These are phyloP conservation scores for Ophiostoma perfectum DNA, from an alignment of 2,329 filamentous ascomycete genomes.

Conservation along the genomic window DNA sequence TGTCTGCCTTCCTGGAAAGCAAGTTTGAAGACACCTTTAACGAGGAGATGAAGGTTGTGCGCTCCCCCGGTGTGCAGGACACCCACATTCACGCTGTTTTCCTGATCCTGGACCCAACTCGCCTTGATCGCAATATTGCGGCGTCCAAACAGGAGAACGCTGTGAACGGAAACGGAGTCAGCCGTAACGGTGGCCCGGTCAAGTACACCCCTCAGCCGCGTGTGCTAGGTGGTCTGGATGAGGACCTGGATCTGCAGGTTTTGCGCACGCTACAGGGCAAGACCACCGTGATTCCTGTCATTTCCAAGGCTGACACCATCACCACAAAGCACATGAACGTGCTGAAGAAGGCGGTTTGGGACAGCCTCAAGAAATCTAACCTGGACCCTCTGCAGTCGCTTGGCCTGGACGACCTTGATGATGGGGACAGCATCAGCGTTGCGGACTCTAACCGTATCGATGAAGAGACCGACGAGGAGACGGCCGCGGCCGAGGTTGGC, in stretches of 20 bases:
- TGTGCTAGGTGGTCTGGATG: constrained; percentile 66
- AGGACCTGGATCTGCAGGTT: constrained; percentile 85
- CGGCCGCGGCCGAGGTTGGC: constrained; percentile 23
- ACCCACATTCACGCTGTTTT: constrained; percentile 97
- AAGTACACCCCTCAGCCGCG: constrained; percentile 42
- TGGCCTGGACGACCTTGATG: constrained; percentile 70
- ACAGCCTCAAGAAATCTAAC: constrained; percentile 76
- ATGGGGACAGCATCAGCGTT: constrained; percentile 36
- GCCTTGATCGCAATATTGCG: constrained; percentile 76
- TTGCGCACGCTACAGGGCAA: constrained; percentile 83
- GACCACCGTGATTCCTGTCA: constrained; percentile 90
- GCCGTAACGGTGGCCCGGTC: constrained; percentile 43
- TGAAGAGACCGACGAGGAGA: constrained; percentile 48
- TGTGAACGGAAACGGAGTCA: constrained; percentile 37
- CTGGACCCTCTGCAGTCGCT: constrained; percentile 85
- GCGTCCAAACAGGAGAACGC: constrained; percentile 48
- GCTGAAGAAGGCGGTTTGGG: constrained; percentile 85
- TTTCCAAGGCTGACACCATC: constrained; percentile 94
- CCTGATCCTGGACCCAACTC: constrained; percentile 79
- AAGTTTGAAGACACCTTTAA: constrained; percentile 98
- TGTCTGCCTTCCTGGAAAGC: constrained; percentile 87
- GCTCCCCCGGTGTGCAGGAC: constrained; percentile 86
- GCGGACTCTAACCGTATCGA: constrained; percentile 50
- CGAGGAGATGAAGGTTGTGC: constrained; percentile 95
- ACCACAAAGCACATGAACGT: constrained; percentile 92